Base-by-base conservation (phyloP, 2,329 filamentous ascomycete genomes). In the Penicillium verrucosum region DNA sequence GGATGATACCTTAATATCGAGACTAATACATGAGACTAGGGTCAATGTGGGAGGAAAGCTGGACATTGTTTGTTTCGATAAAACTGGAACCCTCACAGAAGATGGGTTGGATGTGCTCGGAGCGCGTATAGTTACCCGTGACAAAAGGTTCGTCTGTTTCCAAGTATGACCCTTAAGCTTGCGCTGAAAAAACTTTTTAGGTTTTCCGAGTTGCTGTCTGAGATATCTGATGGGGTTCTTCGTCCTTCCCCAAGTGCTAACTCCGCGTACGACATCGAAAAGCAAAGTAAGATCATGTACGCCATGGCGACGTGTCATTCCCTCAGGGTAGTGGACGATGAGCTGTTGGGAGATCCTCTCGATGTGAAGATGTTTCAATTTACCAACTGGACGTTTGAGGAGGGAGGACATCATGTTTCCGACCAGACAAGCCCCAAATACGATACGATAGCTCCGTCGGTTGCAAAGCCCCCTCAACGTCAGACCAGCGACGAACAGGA, bases 341-440 rank as follows among this genome's bases (percentile, higher is more conserved):
- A 97, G 70, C 83, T 97, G 40, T 82, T 99, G 34, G 94, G 94
- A 1, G 94, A 99, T 68, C 94, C 95, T 5, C 80, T 99, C 1
- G 94, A 99, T 72, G 81, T 97, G 56, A 97, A 97, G 72, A 99
- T 99, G 94, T 99, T 99, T 70, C 88, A 96, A 62, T 99, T 96
- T 65, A 97, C 94, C 0, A 83, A 84, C 6, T 99, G 94, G 94
- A 84, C 85, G 4, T 99, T 90, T 65, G 89, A 96, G 71, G 94
- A 99, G 77, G 91, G 71, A 21, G 72, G 92, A 2, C 86, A 86
- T 44, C 87, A 92, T 64, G 82, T 82, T 51, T 75, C 81, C 25
- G 83, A 81, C 29, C 84, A 84, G 51, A 81, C 81, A 41, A 85
- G 89, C 48, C 87, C 90, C 21, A 90, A 93, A 45, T 89, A 92